phyloP scores from a whole-genome alignment of 1,284 basidiomycete genomes.

The Fistulinella cinereoalba region DNA sequence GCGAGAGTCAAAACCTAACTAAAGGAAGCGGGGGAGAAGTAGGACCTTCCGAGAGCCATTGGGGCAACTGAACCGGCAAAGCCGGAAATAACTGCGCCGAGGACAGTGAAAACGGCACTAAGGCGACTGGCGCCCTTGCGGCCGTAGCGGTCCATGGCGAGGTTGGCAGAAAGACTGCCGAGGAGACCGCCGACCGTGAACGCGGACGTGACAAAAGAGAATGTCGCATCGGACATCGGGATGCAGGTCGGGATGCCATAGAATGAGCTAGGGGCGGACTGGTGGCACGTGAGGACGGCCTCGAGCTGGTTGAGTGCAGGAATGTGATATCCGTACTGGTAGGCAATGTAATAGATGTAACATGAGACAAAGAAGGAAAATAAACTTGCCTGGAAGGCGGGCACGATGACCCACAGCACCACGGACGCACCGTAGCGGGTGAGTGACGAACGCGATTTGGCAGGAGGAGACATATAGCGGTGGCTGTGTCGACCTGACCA shows the following conservation, averaged over 20 bases:
- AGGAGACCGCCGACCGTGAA: slow-evolving; percentile 88
- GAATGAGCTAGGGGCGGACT: slow-evolving; percentile 14
- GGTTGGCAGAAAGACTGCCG: slow-evolving; percentile 71
- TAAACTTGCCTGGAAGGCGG: slow-evolving; percentile 57
- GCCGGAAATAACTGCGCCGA: slow-evolving; percentile 66
- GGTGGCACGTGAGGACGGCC: slow-evolving; percentile 67
- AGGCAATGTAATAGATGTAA: background rate
- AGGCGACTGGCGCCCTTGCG: slow-evolving; percentile 60
- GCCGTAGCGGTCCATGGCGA: slow-evolving; percentile 68
- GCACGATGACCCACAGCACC: slow-evolving; percentile 60
- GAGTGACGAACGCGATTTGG: slow-evolving; percentile 41
- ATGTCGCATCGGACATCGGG: slow-evolving; percentile 70
- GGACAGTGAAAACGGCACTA: slow-evolving; percentile 56
- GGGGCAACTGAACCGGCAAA: slow-evolving; percentile 55
- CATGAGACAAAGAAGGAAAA: background rate
- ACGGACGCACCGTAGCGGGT: slow-evolving; percentile 60
- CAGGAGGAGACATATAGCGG: slow-evolving; percentile 11
- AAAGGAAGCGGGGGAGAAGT: background rate
- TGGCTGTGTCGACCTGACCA: too few species aligned
- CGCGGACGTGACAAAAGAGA: slow-evolving; percentile 78
- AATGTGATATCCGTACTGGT: slow-evolving; percentile 77
- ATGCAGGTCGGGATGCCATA: slow-evolving; percentile 64
- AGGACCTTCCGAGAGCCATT: slow-evolving; percentile 68
- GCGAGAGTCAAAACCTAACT: background rate
- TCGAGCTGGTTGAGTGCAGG: slow-evolving; percentile 88